phyloP scores from a whole-genome alignment of 768 basidiomycete genomes.

The Phanerodontia chrysosporium region DNA sequence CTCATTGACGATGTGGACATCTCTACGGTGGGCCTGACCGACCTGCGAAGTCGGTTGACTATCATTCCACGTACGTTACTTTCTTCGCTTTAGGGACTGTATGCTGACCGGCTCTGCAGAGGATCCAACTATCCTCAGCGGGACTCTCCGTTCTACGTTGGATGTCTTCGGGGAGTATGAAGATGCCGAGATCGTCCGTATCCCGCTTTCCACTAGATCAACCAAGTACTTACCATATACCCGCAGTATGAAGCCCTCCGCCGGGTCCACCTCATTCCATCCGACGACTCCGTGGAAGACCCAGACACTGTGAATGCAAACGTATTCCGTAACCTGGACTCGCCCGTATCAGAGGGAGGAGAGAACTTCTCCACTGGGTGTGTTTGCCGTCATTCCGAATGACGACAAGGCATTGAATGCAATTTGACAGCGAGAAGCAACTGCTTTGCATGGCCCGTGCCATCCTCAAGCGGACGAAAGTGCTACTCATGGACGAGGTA shows the following conservation, averaged over 20 bases:
- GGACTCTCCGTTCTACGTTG: slow-evolving; percentile 72
- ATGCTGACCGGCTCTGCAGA: slow-evolving; percentile 38
- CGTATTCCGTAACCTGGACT: slow-evolving; percentile 73
- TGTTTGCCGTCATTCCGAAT: slow-evolving; percentile 18
- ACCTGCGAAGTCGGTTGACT: slow-evolving; percentile 73
- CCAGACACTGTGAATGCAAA: slow-evolving; percentile 59
- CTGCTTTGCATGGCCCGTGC: slow-evolving; percentile 88
- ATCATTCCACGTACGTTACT: slow-evolving; percentile 63
- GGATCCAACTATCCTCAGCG: slow-evolving; percentile 87
- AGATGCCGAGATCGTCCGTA: slow-evolving; percentile 74
- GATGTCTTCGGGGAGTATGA: slow-evolving; percentile 87
- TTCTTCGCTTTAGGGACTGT: neutral
- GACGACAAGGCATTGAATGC: neutral
- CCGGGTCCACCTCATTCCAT: slow-evolving; percentile 74
- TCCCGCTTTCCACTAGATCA: neutral
- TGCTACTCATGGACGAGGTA: slow-evolving; percentile 85
- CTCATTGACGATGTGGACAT: slow-evolving; percentile 78
- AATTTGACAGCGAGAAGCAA: slow-evolving; percentile 84
- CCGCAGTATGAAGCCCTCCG: slow-evolving; percentile 76
- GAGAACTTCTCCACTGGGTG: slow-evolving; percentile 89
- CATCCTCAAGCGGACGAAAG: slow-evolving; percentile 71
- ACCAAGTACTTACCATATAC: neutral
- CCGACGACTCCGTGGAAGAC: slow-evolving; percentile 44
- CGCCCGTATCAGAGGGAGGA: slow-evolving; percentile 73
- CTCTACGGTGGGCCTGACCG: slow-evolving; percentile 72